Evolutionary conservation across 805 yeast genomes (phyloP), one percentile per base, ranked within the genome.

Genomic region (Schwanniomyces yamadae): DNA sequence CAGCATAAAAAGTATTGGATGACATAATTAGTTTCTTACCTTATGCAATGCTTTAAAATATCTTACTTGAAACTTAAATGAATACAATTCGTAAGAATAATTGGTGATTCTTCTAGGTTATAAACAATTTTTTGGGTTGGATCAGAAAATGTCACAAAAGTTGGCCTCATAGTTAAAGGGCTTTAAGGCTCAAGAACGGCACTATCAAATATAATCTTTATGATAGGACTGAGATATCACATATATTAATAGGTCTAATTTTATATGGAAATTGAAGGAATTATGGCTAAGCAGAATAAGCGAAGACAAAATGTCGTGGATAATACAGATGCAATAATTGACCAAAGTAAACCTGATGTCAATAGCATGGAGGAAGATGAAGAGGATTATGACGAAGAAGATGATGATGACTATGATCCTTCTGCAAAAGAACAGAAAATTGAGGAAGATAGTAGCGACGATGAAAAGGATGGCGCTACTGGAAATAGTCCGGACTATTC

Each of bases 401-500:
- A 58, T 17, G 65, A 58, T 34, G 59, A 54, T 4, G 66, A 59
- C 39, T 59, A 52, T 29, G 67, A 60, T 29, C 64, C 65, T 1
- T 23, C 39, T 8, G 46, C 48, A 9, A 49, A 48, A 31, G 34
- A 34, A 13, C 44, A 26, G 3, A 49, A 47, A 6, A 46, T 39
- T 13, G 46, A 37, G 5, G 48, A 42, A 13, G 44, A 38, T 5
- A 50, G 47, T 13, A 52, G 43, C 4, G 57, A 49, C 3, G 63
- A 58, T 2, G 59, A 53, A 15, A 66, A 61, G 4, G 63, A 55
- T 0, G 67, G 57, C 3, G 66, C 55, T 5, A 75, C 59, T 2
- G 69, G 55, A 1, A 61, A 52, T 7, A 59, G 17, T 27, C 46
- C 23, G 31, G 66, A 66, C 31, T 83, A 83, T 52, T 64, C 75